Base-by-base conservation (phyloP, 176 grass and related monocot species). In the Oryza glumipatula region DNA sequence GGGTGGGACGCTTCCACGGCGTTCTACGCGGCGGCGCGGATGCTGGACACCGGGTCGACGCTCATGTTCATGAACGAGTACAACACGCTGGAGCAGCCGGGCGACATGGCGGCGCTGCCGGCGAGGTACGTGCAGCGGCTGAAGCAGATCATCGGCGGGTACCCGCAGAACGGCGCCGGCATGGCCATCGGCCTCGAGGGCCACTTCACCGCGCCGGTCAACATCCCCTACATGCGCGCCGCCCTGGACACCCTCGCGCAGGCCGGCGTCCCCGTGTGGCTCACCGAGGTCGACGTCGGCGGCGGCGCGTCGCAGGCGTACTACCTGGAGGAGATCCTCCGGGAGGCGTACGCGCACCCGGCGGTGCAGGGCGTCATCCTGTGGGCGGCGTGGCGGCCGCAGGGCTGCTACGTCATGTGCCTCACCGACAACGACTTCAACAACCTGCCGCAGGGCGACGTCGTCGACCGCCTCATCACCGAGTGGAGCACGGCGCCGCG, bases 341-440 rank as follows among this genome's bases (percentile, higher is more conserved):
- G 96, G 82, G 96, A 98, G 79, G 96, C 80, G 60, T 98, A 94
- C 81, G 65, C 93, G 38, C 96, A 98, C 78, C 96, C 93, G 28
- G 91, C 88, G 4, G 96, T 98, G 64, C 74, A 94, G 66, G 96
- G 96, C 17, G 88, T 98, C 5, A 82, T 98, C 11, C 80, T 95
- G 8, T 95, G 93, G 96, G 44, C 80, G 47, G 93, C 88, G 61
- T 90, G 96, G 91, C 93, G 78, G 56, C 86, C 88, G 22, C 38
- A 83, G 15, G 81, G 89, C 0, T 98, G 96, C 60, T 89, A 94
- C 80, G 85, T 73, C 41, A 95, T 98, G 96, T 98, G 93, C 72
- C 85, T 98, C 77, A 95, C 96, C 0, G 89, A 98, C 85, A 93
- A 87, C 80, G 58, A 43, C 13, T 98, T 98, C 80, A 80, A 69